Evolutionary conservation across 2,329 filamentous ascomycete genomes (phyloP), one percentile per base, ranked within the genome.

Genomic region (Fusarium redolens): DNA sequence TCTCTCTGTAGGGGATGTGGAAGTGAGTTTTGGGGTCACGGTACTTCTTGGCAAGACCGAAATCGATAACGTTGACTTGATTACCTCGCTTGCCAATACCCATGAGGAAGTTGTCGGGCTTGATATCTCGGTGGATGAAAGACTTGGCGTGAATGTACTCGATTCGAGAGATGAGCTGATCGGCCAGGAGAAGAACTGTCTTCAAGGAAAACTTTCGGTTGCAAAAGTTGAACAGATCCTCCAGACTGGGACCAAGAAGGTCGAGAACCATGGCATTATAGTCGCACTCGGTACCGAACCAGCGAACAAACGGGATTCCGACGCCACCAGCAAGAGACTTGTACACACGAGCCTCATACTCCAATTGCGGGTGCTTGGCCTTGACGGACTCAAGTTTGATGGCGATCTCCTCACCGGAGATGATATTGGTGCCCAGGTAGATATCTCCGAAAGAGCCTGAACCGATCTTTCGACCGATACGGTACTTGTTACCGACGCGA

Each of bases 221-320:
- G 91, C 96, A 99, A 85, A 98, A 98, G 90, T 99, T 98, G 93
- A 99, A 99, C 38, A 99, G 90, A 82, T 99, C 96, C 85, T 99
- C 96, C 84, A 99, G 86, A 80, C 93, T 96, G 76, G 96, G 96
- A 43, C 96, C 96, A 65, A 99, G 93, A 31, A 99, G 92, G 81
- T 99, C 96, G 75, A 98, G 91, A 58, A 99, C 96, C 96, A 99
- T 98, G 83, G 96, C 96, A 85, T 99, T 98, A 91, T 99, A 98
- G 87, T 98, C 96, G 85, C 96, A 98, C 86, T 99, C 96, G 69
- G 96, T 98, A 77, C 96, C 96, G 84, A 98, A 99, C 96, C 96
- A 99, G 85, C 96, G 95, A 81, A 99, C 96, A 81, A 98, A 98
- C 52, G 96, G 96, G 75, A 99, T 99, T 69, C 96, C 96, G 78